A percentile compares a stretch with the other conserved stretches of the same genome.
These are phyloP conservation scores for Trichocladium uniseriatum DNA, from an alignment of 495 filamentous ascomycete genomes.

Conservation along the genomic window DNA sequence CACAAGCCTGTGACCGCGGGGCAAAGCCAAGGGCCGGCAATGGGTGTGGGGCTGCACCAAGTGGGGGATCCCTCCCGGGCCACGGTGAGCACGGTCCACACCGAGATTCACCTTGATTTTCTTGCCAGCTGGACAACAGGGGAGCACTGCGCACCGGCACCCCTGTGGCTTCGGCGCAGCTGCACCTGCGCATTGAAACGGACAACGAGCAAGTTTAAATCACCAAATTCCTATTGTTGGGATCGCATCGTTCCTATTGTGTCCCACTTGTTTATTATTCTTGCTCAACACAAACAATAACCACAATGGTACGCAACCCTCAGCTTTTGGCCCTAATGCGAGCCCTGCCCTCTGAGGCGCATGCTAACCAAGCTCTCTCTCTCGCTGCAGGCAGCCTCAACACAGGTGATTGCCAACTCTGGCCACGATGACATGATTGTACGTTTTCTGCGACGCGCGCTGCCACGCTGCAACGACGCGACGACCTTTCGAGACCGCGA, in stretches of 20 bases:
- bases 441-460: conserved; percentile 35
- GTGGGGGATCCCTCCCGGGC: background rate
- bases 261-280: too few species aligned
- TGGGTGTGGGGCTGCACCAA: background rate
- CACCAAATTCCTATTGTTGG: too few species aligned
- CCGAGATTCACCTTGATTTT: conserved; percentile 21
- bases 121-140: conserved; percentile 27
- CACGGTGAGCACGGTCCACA: background rate
- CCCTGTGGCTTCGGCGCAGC: background rate
- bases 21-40: background rate
- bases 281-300: background rate
- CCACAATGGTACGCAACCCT: conserved; percentile 12
- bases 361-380: conserved; percentile 3
- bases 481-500: background rate
- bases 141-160: conserved; percentile 2
- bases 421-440: conserved; percentile 99
- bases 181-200: background rate
- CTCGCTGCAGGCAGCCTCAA: conserved; percentile 20
- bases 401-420: conserved; percentile 31
- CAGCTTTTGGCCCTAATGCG: background rate
- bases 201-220: background rate
- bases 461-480: background rate
- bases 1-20: conserved; percentile 9
- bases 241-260: too few species aligned
- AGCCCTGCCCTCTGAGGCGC: background rate